Conservation (phyloP, 805 yeast genomes). For the Blastobotrys mokoenaii region DNA sequence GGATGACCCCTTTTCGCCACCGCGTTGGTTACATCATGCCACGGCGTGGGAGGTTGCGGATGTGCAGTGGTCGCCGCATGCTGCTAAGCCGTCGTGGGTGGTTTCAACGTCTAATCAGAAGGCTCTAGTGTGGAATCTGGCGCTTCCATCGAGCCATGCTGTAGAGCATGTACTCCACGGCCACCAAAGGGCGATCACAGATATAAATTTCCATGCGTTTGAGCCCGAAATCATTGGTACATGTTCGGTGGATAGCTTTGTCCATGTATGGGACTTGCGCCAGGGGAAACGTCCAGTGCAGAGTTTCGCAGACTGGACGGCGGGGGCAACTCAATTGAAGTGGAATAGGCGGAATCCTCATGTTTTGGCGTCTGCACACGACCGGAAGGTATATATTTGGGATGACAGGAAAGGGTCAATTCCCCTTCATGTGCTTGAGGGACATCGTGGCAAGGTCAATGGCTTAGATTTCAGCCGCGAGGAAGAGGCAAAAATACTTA, state of each 20-base stretch:
- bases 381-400: conserved; percentile 75
- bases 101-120: conserved; percentile 92
- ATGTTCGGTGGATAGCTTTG: conserved; percentile 84
- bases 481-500: conserved; percentile 50
- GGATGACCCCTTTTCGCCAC: conserved; percentile 92
- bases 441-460: conserved; percentile 81
- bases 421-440: conserved; percentile 60
- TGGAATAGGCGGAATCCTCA: conserved; percentile 78
- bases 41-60: conserved; percentile 99
- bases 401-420: conserved; percentile 74
- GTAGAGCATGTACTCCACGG: conserved; percentile 82
- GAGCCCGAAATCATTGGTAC: conserved; percentile 87
- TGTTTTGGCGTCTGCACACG: conserved; percentile 81
- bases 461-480: conserved; percentile 76
- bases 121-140: conserved; percentile 89
- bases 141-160: conserved; percentile 61
- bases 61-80: conserved; percentile 96
- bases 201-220: conserved; percentile 82
- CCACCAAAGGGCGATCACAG: conserved; percentile 90
- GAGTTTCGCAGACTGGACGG: conserved; percentile 88
- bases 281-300: conserved; percentile 60
- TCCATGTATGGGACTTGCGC: conserved; percentile 86
- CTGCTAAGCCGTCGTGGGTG: conserved; percentile 79
- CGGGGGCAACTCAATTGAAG: conserved; percentile 90
- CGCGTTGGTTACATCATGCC: conserved; percentile 84